Percentiles rank a stretch among this genome's conserved stretches.
These are phyloP conservation scores for Lycium barbarum DNA, from an alignment of 257 asterid species.

Conservation along the genomic window DNA sequence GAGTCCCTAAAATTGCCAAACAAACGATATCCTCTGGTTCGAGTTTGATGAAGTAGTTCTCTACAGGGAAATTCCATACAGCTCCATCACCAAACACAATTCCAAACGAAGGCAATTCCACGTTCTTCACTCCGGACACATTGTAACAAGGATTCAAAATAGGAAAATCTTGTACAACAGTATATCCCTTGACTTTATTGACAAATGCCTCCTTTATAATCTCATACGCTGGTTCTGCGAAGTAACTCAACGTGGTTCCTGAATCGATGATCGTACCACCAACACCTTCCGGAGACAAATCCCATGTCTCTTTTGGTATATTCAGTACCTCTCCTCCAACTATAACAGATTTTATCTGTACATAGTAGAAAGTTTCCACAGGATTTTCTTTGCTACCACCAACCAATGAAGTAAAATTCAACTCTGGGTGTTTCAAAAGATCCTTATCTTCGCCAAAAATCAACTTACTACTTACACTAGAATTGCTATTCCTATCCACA, in stretches of 20 bases:
- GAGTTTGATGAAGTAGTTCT: constrained; percentile 77
- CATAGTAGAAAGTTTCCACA: constrained; percentile 82
- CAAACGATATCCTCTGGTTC: constrained; percentile 82
- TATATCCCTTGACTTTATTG: constrained; percentile 56
- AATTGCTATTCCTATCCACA: constrained; percentile 79
- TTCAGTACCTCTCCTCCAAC: constrained; percentile 74
- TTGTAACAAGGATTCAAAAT: constrained; percentile 83
- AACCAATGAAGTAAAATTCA: constrained; percentile 71
- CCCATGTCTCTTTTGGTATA: constrained; percentile 73
- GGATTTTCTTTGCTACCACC: constrained; percentile 53
- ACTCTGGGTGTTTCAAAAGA: constrained; percentile 52
- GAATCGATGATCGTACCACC: constrained; percentile 94
- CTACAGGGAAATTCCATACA: constrained; percentile 80
- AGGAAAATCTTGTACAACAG: constrained; percentile 65
- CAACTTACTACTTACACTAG: constrained; percentile 79
- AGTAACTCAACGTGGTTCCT: constrained; percentile 83
- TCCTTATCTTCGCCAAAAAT: constrained; percentile 81
- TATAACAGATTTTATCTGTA: constrained; percentile 63
- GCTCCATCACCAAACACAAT: constrained; percentile 84
- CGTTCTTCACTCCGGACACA: constrained; percentile 57
- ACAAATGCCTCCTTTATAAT: constrained; percentile 67
- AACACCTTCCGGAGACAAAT: constrained; percentile 54
- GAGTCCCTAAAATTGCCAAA: constrained; percentile 83
- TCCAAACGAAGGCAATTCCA: constrained; percentile 74
- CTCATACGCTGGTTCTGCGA: constrained; percentile 78